These are phyloP conservation scores for Kuraishia molischiana DNA, from an alignment of 805 yeast species.

Conservation along the genomic window DNA sequence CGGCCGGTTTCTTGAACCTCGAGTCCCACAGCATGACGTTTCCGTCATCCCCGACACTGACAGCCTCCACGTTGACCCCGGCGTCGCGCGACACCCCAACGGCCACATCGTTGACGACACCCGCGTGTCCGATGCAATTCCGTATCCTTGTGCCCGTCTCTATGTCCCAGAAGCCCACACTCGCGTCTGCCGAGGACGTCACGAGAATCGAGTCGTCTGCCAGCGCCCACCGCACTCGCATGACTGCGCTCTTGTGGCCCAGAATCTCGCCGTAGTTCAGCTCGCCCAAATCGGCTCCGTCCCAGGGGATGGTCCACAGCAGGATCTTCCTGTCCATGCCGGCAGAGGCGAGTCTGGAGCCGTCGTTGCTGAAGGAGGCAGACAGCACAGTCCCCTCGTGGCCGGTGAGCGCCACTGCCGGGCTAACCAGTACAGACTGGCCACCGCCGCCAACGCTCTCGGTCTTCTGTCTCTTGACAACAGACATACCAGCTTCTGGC, in stretches of 20 bases:
- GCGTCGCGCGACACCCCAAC: slow-evolving; percentile 13
- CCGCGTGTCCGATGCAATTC: slow-evolving; percentile 41
- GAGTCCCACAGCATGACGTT: slow-evolving; percentile 53
- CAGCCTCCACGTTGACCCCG: slow-evolving; percentile 16
- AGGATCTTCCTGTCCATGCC: slow-evolving; percentile 45
- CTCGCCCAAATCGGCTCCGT: slow-evolving; percentile 3
- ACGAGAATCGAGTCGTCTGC: slow-evolving; percentile 33
- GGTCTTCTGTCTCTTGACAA: slow-evolving; percentile 21
- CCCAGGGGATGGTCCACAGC: slow-evolving; percentile 17
- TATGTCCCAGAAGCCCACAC: slow-evolving; percentile 55
- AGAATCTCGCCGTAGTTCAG: slow-evolving; percentile 33
- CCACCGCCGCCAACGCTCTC: slow-evolving; percentile 4
- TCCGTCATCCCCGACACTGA: slow-evolving; percentile 65
- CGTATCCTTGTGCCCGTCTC: slow-evolving; percentile 44
- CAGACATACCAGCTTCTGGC: slow-evolving; percentile 1
- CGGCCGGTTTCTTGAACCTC: slow-evolving; percentile 36
- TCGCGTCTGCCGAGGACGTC: slow-evolving; percentile 51
- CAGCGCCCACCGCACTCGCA: slow-evolving; percentile 45
- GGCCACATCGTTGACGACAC: slow-evolving; percentile 47
- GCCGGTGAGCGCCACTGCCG: slow-evolving; percentile 32
- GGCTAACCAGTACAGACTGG: background rate
- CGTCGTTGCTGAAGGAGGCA: slow-evolving; percentile 40
- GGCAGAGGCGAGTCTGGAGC: slow-evolving; percentile 48
- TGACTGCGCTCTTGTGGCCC: slow-evolving; percentile 60
- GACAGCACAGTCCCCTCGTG: slow-evolving; percentile 42